A percentile compares a stretch with the other conserved stretches of the same genome.
These are phyloP conservation scores for Stephania yunnanensis DNA, from an alignment of 164 flowering plant genomes.

Conservation along the genomic window DNA sequence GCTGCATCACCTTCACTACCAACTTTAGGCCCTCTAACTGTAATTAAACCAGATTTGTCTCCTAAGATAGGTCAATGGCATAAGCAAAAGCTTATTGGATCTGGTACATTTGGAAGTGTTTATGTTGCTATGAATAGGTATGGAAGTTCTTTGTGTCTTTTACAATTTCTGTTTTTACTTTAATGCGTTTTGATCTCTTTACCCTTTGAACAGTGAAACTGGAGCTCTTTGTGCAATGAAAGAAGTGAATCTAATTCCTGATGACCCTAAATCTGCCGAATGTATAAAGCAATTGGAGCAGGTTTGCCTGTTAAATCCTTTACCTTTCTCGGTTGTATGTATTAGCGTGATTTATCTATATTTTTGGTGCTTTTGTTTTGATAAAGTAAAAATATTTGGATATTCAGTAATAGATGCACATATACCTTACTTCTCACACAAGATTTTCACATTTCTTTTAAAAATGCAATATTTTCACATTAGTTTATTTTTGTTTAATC, in stretches of 20 bases:
- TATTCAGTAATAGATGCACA: background rate
- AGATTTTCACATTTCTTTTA: background rate
- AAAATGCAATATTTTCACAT: background rate
- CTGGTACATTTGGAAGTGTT: constrained; percentile 95
- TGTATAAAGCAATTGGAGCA: constrained; percentile 78
- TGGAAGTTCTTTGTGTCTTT: background rate
- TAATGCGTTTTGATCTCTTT: background rate
- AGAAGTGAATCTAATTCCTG: constrained; percentile 77
- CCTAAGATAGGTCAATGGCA: constrained; percentile 61
- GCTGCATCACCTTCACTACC: constrained; percentile 33
- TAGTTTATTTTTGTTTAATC: background rate
- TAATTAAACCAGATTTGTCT: constrained; percentile 31
- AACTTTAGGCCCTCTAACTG: constrained; percentile 30
- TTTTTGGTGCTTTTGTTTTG: background rate
- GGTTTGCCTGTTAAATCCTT: constrained; percentile 32
- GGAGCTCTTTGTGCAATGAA: constrained; percentile 88
- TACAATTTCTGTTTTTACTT: constrained; percentile 8
- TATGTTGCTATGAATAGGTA: constrained; percentile 80
- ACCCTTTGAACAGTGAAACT: constrained; percentile 38
- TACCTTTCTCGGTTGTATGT: background rate
- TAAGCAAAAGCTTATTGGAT: constrained; percentile 91
- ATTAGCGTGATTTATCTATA: background rate
- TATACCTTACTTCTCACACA: background rate
- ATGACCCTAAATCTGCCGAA: constrained; percentile 84
- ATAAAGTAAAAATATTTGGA: background rate